Conservation (phyloP, 2,329 filamentous ascomycete species). For the Arthrobotrys megalospora region DNA sequence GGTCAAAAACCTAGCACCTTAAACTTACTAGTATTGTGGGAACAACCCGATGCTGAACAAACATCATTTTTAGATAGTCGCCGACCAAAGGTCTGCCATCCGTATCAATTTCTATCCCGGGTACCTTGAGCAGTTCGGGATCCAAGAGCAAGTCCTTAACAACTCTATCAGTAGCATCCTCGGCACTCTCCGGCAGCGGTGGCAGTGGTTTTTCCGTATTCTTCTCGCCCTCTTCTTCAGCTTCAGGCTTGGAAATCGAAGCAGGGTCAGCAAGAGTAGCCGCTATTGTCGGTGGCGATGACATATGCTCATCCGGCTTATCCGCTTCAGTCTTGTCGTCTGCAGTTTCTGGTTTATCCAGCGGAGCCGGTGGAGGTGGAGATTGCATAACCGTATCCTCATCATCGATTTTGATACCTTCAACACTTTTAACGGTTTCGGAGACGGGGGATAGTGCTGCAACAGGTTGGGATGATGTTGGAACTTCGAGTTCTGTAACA, state of each 20-base stretch:
- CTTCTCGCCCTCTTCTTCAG: conserved; percentile 61
- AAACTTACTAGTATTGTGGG: conserved; percentile 89
- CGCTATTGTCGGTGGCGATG: conserved; percentile 47
- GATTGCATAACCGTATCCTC: conserved; percentile 60
- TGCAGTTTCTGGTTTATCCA: conserved; percentile 38
- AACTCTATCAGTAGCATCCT: conserved; percentile 55
- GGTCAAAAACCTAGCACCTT: not conserved
- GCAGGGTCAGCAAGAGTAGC: conserved; percentile 41
- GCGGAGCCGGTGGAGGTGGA: conserved; percentile 44
- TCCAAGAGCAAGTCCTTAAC: conserved; percentile 58
- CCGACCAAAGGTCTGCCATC: conserved; percentile 86
- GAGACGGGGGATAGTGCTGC: conserved; percentile 48
- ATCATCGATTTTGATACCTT: conserved; percentile 57
- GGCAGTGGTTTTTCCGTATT: conserved; percentile 62
- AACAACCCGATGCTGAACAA: conserved; percentile 93
- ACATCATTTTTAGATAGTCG: conserved; percentile 94
- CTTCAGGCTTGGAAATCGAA: conserved; percentile 59
- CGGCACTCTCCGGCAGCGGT: conserved; percentile 60
- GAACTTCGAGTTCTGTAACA: conserved; percentile 57
- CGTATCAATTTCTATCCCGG: conserved; percentile 72
- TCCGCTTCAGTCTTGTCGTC: conserved; percentile 42
- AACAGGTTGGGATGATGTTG: conserved; percentile 47
- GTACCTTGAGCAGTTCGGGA: conserved; percentile 37
- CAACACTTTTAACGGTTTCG: conserved; percentile 43
- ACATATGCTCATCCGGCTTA: conserved; percentile 54